Conservation (phyloP, 306 rosid genomes). For the Malus sylvestris region DNA sequence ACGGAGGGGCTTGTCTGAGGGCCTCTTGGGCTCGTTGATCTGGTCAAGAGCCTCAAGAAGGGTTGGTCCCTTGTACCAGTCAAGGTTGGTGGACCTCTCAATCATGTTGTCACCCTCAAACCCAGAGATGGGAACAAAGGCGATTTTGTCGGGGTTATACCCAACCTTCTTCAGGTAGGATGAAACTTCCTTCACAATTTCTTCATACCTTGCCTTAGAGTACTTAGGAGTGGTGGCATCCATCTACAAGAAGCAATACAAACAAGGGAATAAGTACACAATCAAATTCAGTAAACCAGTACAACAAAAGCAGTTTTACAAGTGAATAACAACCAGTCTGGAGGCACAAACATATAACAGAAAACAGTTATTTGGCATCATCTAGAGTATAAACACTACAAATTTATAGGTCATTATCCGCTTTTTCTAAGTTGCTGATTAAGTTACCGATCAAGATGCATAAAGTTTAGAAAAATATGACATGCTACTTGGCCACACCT, state of each 20-base stretch:
- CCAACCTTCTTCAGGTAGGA: slow-evolving; percentile 34
- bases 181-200: slow-evolving; percentile 32
- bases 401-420: too few relatives aligned
- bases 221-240: slow-evolving; percentile 29
- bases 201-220: slow-evolving; percentile 30
- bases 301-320: background rate
- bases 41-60: slow-evolving; percentile 27
- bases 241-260: slow-evolving; percentile 4
- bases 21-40: slow-evolving; percentile 31
- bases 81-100: slow-evolving; percentile 30
- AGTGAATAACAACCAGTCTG: background rate
- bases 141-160: slow-evolving; percentile 25
- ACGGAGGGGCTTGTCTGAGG: slow-evolving; percentile 32
- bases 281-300: background rate
- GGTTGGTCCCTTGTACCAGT: slow-evolving; percentile 39
- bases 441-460: too few relatives aligned
- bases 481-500: too few relatives aligned
- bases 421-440: too few relatives aligned
- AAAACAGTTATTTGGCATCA: background rate
- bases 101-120: slow-evolving; percentile 23
- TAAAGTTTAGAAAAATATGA: too few relatives aligned
- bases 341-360: too few relatives aligned
- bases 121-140: slow-evolving; percentile 28
- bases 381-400: too few relatives aligned
- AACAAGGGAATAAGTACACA: background rate